Base-by-base conservation (phyloP, 163 green algal species). In the Volvox carteri region DNA sequence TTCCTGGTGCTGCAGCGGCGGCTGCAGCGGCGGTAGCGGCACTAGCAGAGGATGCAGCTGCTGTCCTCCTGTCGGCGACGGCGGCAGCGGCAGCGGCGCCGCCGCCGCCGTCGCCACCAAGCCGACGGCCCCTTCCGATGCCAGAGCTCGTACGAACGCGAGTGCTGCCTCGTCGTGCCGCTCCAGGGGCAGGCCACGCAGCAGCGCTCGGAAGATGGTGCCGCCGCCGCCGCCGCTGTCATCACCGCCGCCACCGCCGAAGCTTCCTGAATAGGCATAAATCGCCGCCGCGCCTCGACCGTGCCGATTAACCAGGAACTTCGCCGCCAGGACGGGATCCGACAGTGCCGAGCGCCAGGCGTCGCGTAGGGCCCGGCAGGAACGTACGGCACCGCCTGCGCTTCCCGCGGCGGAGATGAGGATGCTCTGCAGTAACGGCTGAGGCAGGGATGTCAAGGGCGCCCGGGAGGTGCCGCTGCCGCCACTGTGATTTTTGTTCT, bases 311-410 rank as follows among this genome's bases (percentile, higher is more conserved):
- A 86, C 42, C 41, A 86, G 78, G 8, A 86, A 76, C 16, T 46
- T 70, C 3, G 78, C 78, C 16, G 62, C 28, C 0, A 76, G 41
- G 5, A 8, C 0, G 4, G 78, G 78, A n/a, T 86, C 60, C 1
- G 58, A 25, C 16, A 86, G 58, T 12, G 78, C 78, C 16, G 25
- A 14, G 39, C 58, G 42, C 78, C 78, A 86, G 28, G 78, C 78
- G 39, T 86, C 78, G 42, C 58, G 78, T 4, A 86, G 78, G 11
- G 56, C 42, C 25, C 58, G 39, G 78, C 78, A 86, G 78, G 78
- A 73, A 12, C 41, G 39, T 28, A 73, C 58, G 4, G 78, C 78
- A 28, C 58, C 60, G 9, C 39, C 56, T 18, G 58, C 28, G 4
- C 58, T 21, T 5, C 54, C 30, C 19, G 78, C 41, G 41, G 42